Evolutionary conservation across 2,329 filamentous ascomycete species (phyloP), one percentile per base, ranked within the genome.

Genomic region (Purpureocillium lavendulum): DNA sequence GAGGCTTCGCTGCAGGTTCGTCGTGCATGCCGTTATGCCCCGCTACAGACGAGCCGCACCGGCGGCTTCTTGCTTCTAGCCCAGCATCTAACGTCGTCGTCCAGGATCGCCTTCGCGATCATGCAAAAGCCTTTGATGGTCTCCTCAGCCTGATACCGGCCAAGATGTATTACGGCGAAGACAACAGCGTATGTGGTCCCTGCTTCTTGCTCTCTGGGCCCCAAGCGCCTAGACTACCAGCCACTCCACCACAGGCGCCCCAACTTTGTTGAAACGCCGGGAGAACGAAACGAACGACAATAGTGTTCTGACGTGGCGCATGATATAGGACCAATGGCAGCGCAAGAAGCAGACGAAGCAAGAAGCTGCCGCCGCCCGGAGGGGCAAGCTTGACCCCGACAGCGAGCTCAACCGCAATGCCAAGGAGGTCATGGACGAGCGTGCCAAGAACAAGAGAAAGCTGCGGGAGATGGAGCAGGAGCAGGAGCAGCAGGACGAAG

Each of bases 321-420:
- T 5, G 21, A 26, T 6, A 45, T 55, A 94, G 87, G 84, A 92
- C 54, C 87, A 96, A 81, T 94, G 88, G 87, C 59, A 80, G 60
- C 83, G 83, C 57, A 94, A 92, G 67, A 97, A 97, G 70, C 89
- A 97, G 66, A 90, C 87, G 37, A 95, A 94, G 60, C 84, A 87
- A 61, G 77, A 95, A 62, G 86, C 86, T 43, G 78, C 80, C 45
- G 81, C 84, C 49, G 85, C 87, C 40, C 88, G 88, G 66, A 77
- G 82, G 57, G 87, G 84, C 44, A 97, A 96, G 66, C 75, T 97
- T 31, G 87, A 97, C 54, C 89, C 92, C 18, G 87, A 90, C 49
- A 88, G 87, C 55, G 81, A 83, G 45, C 60, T 74, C 49, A 92
- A 94, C 69, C 70, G 68, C 47, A 92, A 80, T 48, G 90, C 88